phyloP scores from a whole-genome alignment of 805 yeast genomes.

The Saccharomycopsis schoenii region DNA sequence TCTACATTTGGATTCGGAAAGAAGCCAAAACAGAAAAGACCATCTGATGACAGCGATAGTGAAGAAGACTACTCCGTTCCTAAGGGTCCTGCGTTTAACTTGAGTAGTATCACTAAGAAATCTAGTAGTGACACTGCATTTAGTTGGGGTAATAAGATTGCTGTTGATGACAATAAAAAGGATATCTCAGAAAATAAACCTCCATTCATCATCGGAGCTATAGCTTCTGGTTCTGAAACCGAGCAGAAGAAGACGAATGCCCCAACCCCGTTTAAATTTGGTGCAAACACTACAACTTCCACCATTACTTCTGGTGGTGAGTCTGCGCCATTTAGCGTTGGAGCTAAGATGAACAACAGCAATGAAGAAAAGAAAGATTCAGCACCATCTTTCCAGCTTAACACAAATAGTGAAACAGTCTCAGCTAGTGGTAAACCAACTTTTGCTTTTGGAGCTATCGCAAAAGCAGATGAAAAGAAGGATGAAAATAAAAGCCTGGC shows the following conservation, averaged over 20 bases:
- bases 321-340: slow-evolving; percentile 3
- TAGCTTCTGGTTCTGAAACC: neutral
- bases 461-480: neutral
- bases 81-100: slow-evolving; percentile 13
- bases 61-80: slow-evolving; percentile 4
- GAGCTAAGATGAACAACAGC: neutral
- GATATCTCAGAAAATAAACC: neutral
- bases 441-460: neutral
- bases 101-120: neutral
- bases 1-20: slow-evolving; percentile 11
- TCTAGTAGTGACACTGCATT: slow-evolving; percentile 4
- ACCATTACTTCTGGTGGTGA: neutral
- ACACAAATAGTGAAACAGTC: too few relatives aligned
- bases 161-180: neutral
- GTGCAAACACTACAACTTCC: neutral
- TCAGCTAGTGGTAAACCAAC: neutral
- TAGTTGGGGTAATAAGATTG: slow-evolving; percentile 14
- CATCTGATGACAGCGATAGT: neutral
- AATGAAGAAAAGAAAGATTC: neutral
- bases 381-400: neutral
- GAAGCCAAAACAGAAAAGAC: neutral
- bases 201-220: neutral
- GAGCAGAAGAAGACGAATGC: neutral
- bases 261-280: neutral
- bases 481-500: neutral